phyloP scores from a whole-genome alignment of 495 filamentous ascomycete species.

The Tuber aestivum region DNA sequence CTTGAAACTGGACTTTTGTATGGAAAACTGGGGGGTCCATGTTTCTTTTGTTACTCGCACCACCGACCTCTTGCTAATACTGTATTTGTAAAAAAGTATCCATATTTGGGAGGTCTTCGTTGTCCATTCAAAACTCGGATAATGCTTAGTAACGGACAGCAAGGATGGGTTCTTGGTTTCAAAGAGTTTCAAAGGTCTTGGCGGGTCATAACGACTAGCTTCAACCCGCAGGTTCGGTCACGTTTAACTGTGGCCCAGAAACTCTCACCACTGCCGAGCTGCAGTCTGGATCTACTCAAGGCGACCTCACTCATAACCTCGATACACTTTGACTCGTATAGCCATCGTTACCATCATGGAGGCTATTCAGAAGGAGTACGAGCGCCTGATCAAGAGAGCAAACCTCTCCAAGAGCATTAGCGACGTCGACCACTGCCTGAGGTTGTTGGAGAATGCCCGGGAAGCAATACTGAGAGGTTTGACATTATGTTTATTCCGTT shows the following conservation, averaged over 20 bases:
- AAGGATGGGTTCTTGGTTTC: background rate
- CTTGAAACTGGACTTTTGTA: too few species aligned
- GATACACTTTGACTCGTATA: background rate
- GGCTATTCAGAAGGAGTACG: conserved; percentile 64
- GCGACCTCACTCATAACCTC: conserved; percentile 1
- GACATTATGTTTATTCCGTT: conserved; percentile 16
- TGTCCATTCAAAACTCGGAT: background rate
- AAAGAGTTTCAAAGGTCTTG: background rate
- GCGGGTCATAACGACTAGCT: background rate
- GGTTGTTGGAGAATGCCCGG: conserved; percentile 64
- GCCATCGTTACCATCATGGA: conserved; percentile 52
- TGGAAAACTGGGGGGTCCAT: too few species aligned
- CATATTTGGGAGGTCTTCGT: background rate
- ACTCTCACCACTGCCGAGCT: background rate
- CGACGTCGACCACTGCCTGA: conserved; percentile 74
- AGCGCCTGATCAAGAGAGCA: conserved; percentile 60
- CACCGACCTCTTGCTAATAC: too few species aligned
- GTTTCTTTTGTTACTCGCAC: too few species aligned
- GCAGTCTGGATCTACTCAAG: background rate
- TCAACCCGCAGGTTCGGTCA: background rate
- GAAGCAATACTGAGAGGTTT: conserved; percentile 62
- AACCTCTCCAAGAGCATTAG: conserved; percentile 65
- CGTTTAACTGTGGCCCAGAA: background rate
- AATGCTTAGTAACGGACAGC: background rate
- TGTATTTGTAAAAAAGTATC: background rate